Percentiles rank a stretch among this genome's conserved stretches.
Evolutionary conservation across 2,329 filamentous ascomycete species (phyloP).

Genomic region (Alternaria burnsii): DNA sequence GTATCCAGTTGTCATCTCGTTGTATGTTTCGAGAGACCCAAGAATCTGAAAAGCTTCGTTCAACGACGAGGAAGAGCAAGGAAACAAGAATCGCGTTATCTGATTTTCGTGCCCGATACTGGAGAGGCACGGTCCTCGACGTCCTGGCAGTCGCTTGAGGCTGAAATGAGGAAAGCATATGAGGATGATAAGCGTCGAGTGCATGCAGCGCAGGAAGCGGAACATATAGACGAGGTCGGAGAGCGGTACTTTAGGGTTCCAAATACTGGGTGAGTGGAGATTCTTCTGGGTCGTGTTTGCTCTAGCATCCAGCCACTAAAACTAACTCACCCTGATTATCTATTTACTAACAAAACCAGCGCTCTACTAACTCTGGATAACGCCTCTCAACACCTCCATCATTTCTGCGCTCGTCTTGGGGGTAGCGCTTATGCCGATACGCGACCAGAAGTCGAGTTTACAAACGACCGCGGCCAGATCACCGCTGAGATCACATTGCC

Average conservation of each 20-base stretch:
- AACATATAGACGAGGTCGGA: constrained; percentile 59
- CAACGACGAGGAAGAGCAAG: constrained; percentile 72
- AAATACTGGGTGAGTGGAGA: constrained; percentile 38
- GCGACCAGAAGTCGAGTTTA: constrained; percentile 72
- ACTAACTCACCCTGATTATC: not conserved
- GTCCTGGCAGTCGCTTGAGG: constrained; percentile 74
- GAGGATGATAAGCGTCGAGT: constrained; percentile 68
- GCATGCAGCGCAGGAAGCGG: constrained; percentile 54
- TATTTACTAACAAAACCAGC: constrained; percentile 44
- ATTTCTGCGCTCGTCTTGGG: constrained; percentile 76
- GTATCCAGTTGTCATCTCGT: constrained; percentile 71
- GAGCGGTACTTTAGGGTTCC: constrained; percentile 31
- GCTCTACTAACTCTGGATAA: constrained; percentile 77
- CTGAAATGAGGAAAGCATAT: constrained; percentile 75
- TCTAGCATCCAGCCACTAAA: not conserved
- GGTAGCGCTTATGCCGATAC: constrained; percentile 68
- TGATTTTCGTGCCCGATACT: constrained; percentile 57
- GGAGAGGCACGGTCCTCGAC: constrained; percentile 43
- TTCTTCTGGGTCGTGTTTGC: not conserved
- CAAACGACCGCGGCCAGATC: constrained; percentile 39
- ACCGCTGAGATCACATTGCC: constrained; percentile 76
- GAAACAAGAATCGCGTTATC: constrained; percentile 64
- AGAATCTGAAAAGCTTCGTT: constrained; percentile 70
- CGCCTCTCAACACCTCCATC: constrained; percentile 77
- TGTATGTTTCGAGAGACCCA: constrained; percentile 69